Percentiles rank a stretch among this genome's conserved stretches.
Evolutionary conservation across 441 rosid genomes (phyloP).

Genomic region (Syzygium syzygioides): DNA sequence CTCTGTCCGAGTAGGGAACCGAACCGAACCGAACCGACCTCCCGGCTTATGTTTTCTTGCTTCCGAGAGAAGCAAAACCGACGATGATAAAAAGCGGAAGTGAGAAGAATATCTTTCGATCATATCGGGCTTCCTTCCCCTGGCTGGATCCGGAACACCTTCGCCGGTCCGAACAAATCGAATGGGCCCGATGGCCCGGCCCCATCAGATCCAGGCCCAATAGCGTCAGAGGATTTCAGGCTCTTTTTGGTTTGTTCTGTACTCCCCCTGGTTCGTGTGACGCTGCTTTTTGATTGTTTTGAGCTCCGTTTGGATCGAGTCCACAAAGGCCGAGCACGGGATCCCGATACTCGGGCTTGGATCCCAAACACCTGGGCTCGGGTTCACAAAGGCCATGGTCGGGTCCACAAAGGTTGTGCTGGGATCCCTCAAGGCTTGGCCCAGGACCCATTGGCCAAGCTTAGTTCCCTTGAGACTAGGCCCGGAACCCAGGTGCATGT

Average conservation of each 20-base stretch:
- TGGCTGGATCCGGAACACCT: not conserved
- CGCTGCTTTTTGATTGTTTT: not conserved
- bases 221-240: not conserved
- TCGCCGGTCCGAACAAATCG: not conserved
- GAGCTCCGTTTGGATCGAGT: too few species aligned
- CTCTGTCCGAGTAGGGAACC: not conserved
- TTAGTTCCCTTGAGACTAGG: too few species aligned
- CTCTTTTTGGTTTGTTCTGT: not conserved
- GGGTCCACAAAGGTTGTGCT: too few species aligned
- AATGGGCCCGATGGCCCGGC: not conserved
- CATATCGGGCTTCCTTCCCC: not conserved
- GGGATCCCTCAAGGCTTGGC: too few species aligned
- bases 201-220: not conserved
- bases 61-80: not conserved
- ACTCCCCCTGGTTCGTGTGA: not conserved
- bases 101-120: not conserved
- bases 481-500: too few species aligned
- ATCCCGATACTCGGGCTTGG: too few species aligned
- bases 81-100: not conserved
- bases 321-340: too few species aligned
- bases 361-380: too few species aligned
- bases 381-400: too few species aligned
- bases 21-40: not conserved
- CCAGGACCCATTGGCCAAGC: too few species aligned
- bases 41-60: not conserved